Evolutionary conservation across 352 stramenopile genomes (phyloP), one percentile per base, ranked within the genome.

Genomic region (Phytophthora syringae): DNA sequence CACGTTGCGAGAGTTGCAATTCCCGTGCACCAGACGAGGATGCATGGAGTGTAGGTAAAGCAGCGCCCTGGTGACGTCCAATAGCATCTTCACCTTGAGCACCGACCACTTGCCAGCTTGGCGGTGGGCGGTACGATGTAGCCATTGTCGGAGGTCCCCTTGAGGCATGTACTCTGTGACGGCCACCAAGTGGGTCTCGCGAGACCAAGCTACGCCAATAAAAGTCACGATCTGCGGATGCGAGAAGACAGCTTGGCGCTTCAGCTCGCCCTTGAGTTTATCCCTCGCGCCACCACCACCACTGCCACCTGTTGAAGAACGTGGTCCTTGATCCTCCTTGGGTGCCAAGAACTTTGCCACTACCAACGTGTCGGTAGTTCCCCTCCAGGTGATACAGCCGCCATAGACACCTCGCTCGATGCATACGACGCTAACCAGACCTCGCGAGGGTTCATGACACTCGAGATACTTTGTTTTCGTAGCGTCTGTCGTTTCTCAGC

Each of bases 151-250:
- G 24, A 93, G 65, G 47, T 93, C 81, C 10, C 85, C 82, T 60
- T 80, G 67, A 21, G 76, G 54, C 82, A 92, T 86, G 66, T 90
- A 92, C 74, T 92, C 82, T 9, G 80, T 92, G 25, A 94, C 64
- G 20, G 78, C 80, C 2, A 86, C 67, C n/a, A 94, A 34, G 42
- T 92, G 77, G 10, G 81, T 88, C 39, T 90, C 72, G 12, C 70
- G 70, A 20, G 83, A 90, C 86, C 83, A 93, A 13, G 82, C 75
- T 11, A 94, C 84, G 24, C 86, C 84, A 21, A 90, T 70, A 52
- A 92, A 94, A 12, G 74, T 49, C 45, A 83, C 79, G 18, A 94
- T 73, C 55, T 87, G 86, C 11, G 82, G 77, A 50, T 94, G 86
- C 12, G 69, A 78, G 30, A 94, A 76, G 34, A 77, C 64, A 20